Evolutionary conservation across 352 stramenopile species (phyloP), one percentile per base, ranked within the genome.

Genomic region (Phytophthora tentaculata): DNA sequence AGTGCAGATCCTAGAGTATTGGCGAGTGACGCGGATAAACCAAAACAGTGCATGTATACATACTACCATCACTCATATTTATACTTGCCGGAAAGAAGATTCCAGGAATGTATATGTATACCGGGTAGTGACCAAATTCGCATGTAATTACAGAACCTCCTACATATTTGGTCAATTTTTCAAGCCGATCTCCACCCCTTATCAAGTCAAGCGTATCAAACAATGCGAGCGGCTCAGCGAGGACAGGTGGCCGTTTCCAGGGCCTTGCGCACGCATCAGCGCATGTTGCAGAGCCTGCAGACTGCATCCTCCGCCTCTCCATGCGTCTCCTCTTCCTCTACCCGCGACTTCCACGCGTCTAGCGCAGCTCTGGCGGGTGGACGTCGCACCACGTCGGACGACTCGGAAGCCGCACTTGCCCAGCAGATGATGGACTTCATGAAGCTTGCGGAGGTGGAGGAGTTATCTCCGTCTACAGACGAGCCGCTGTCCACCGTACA

Each of bases 371-470:
- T 53, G 5, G 14, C 64, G 1, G 43, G 49, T 14, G 45, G 23
- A 3, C 51, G 63, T 37, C 64, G 60, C 37, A 59, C 44, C 20
- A 35, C 52, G 10, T 55, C 68, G 37, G 83, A 92, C 24, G 71
- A 74, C 47, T 86, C 72, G 23, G 84, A 92, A 51, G 65, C 80
- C 23, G 74, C 80, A 49, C 64, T 92, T 35, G 80, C 79, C 59
- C 84, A 92, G 76, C 84, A 92, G 52, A 82, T 92, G 73, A 49
- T 90, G 45, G 84, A 92, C 61, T 88, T 84, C 58, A 84, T 90
- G 72, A 64, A 74, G 59, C 63, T 84, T 7, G 76, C 71, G 9
- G 78, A 81, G 50, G 67, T 76, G 0, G 60, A 79, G 2, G 56
- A 71, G 35, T 10, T 50, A 0, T 29, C 32, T 19, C 23, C 41